These are phyloP conservation scores for Naganishia liquefaciens DNA, from an alignment of 1,284 basidiomycete genomes.

Conservation along the genomic window DNA sequence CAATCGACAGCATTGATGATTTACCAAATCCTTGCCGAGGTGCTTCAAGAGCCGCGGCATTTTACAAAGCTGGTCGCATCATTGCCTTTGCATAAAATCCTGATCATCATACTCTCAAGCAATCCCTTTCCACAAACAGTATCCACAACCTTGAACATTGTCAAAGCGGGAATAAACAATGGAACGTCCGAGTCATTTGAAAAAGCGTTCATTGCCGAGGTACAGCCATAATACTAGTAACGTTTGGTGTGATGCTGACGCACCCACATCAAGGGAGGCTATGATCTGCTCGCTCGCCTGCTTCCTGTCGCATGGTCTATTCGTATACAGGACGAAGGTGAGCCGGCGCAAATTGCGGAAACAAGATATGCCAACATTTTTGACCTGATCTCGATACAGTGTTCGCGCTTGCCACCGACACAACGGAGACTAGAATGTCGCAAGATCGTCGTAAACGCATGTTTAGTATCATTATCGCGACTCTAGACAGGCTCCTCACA, in stretches of 20 bases:
- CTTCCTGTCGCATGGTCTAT: slow-evolving; percentile 45
- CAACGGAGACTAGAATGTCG: slow-evolving; percentile 36
- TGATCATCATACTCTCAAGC: slow-evolving; percentile 52
- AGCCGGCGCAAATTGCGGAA: neutral
- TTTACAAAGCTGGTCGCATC: slow-evolving; percentile 50
- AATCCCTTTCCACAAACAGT: slow-evolving; percentile 39
- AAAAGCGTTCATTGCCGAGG: slow-evolving; percentile 42
- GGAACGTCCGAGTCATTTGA: slow-evolving; percentile 46
- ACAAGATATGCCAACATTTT: neutral
- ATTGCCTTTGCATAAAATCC: slow-evolving; percentile 50
- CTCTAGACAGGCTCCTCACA: slow-evolving; percentile 46
- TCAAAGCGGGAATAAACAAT: slow-evolving; percentile 1
- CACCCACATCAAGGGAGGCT: slow-evolving; percentile 45
- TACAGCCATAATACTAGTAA: neutral
- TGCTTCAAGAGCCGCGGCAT: slow-evolving; percentile 40
- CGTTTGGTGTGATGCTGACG: neutral
- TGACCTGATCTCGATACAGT: slow-evolving; percentile 4
- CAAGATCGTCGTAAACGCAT: slow-evolving; percentile 30
- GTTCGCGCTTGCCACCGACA: slow-evolving; percentile 35
- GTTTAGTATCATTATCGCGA: slow-evolving; percentile 42
- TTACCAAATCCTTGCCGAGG: slow-evolving; percentile 37
- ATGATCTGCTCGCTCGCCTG: slow-evolving; percentile 45
- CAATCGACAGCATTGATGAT: slow-evolving; percentile 13
- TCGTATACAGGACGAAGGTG: slow-evolving; percentile 43
- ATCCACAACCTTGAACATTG: neutral